Percentiles rank a stretch among this genome's conserved stretches.
These are phyloP conservation scores for Geranium brycei DNA, from an alignment of 345 rosid genomes.

Conservation along the genomic window DNA sequence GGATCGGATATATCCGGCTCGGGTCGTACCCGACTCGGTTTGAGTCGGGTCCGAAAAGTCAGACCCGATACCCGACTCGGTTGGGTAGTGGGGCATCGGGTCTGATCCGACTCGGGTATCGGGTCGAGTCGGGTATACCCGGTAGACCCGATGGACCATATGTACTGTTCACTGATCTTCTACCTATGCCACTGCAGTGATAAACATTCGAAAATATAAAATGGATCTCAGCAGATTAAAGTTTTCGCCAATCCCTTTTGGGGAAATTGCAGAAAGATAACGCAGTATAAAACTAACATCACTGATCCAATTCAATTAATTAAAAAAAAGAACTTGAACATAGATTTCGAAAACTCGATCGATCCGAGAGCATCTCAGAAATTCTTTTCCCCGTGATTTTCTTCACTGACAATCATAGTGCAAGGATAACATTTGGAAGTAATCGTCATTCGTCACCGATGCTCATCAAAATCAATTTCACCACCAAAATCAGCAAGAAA, in stretches of 20 bases:
- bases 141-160: too few relatives aligned
- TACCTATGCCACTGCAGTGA: too few relatives aligned
- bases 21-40: too few relatives aligned
- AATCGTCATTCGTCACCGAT: slow-evolving; percentile 44
- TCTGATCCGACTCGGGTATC: too few relatives aligned
- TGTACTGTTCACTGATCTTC: too few relatives aligned
- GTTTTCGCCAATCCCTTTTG: slow-evolving; percentile 15
- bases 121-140: too few relatives aligned
- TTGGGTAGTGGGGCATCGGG: too few relatives aligned
- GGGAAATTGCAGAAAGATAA: slow-evolving; percentile 30
- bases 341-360: too few relatives aligned
- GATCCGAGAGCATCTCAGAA: slow-evolving; percentile 22
- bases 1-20: too few relatives aligned
- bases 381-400: slow-evolving; percentile 27
- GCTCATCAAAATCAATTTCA: slow-evolving; percentile 11
- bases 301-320: slow-evolving; percentile 13
- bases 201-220: too few relatives aligned
- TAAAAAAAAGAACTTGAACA: not conserved
- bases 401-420: slow-evolving; percentile 60
- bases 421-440: slow-evolving; percentile 47
- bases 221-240: slow-evolving; percentile 19
- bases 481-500: not conserved
- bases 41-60: too few relatives aligned
- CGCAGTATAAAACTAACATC: slow-evolving; percentile 30
- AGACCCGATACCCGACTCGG: too few relatives aligned